phyloP scores from a whole-genome alignment of 108 stramenopile genomes.

The Skeletonema tropicum region DNA sequence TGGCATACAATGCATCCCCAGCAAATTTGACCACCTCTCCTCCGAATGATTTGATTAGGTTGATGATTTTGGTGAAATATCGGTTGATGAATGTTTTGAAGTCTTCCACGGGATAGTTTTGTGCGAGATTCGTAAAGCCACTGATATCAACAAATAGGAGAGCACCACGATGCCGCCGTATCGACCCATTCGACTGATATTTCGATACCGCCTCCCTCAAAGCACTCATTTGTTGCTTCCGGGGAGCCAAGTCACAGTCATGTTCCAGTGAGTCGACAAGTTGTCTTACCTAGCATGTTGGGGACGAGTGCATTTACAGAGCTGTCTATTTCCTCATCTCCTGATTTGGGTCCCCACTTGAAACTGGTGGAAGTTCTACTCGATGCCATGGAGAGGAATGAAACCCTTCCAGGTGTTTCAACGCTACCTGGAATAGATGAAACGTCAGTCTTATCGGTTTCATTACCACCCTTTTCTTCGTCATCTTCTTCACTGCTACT shows the following conservation, averaged over 20 bases:
- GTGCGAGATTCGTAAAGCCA: slow-evolving; percentile 51
- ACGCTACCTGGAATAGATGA: slow-evolving; percentile 5
- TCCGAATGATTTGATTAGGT: slow-evolving; percentile 23
- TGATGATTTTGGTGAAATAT: slow-evolving; percentile 50
- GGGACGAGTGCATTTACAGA: slow-evolving; percentile 33
- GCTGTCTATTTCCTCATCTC: slow-evolving; percentile 12
- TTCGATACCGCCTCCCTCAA: slow-evolving; percentile 10
- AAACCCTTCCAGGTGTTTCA: slow-evolving; percentile 5
- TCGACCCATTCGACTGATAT: slow-evolving; percentile 25
- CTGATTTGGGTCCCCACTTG: slow-evolving; percentile 15
- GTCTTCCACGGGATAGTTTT: slow-evolving; percentile 14
- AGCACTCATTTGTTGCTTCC: slow-evolving; percentile 3
- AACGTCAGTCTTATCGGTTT: slow-evolving; percentile 2
- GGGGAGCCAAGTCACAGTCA: slow-evolving; percentile 3
- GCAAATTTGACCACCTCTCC: slow-evolving; percentile 64
- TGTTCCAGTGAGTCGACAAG: slow-evolving; percentile 19
- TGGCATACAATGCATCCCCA: slow-evolving; percentile 55
- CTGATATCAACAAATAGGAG: slow-evolving; percentile 62
- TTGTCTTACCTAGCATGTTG: slow-evolving; percentile 18
- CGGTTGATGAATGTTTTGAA: slow-evolving; percentile 45
- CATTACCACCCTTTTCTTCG: not conserved
- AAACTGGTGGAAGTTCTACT: not conserved
- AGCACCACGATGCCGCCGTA: slow-evolving; percentile 28
- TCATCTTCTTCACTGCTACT: not conserved
- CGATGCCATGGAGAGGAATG: not conserved